Percentiles rank a stretch among this genome's conserved stretches.
These are phyloP conservation scores for Penicillium oxalicum DNA, from an alignment of 2,329 filamentous ascomycete genomes.

Conservation along the genomic window DNA sequence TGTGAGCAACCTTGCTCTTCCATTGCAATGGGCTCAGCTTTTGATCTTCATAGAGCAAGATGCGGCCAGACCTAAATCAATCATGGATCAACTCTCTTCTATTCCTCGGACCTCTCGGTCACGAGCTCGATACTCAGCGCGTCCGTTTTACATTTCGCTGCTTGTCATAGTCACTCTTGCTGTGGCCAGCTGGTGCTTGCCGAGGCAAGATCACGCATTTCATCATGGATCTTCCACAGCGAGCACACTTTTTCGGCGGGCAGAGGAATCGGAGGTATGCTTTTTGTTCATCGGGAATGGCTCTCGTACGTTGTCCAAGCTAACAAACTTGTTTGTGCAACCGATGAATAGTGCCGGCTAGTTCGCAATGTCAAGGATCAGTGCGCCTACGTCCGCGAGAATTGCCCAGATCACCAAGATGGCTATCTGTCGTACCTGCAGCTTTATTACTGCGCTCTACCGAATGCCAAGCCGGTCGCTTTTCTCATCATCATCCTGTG, in stretches of 20 bases:
- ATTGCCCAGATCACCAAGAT: slow-evolving; percentile 85
- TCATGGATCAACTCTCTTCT: slow-evolving; percentile 20
- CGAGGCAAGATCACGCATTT: slow-evolving; percentile 8
- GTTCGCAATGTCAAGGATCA: slow-evolving; percentile 74
- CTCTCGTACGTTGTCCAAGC: slow-evolving; percentile 3
- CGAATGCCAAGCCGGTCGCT: slow-evolving; percentile 64
- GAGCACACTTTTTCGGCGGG: slow-evolving; percentile 16
- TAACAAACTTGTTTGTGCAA: slow-evolving; percentile 16
- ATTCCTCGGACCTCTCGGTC: slow-evolving; percentile 19
- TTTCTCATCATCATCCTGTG: slow-evolving; percentile 73
- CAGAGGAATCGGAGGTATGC: slow-evolving; percentile 26
- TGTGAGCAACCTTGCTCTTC: not conserved
- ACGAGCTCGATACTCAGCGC: slow-evolving; percentile 36
- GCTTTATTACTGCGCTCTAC: slow-evolving; percentile 81
- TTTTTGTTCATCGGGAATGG: not conserved
- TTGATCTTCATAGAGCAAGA: slow-evolving; percentile 19
- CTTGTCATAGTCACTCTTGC: slow-evolving; percentile 32
- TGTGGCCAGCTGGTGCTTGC: slow-evolving; percentile 24
- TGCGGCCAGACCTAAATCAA: slow-evolving; percentile 23
- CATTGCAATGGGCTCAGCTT: not conserved
- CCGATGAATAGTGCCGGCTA: slow-evolving; percentile 58
- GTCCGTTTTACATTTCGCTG: slow-evolving; percentile 45
- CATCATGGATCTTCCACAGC: slow-evolving; percentile 2
- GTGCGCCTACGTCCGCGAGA: slow-evolving; percentile 74
- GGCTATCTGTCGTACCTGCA: slow-evolving; percentile 82